Evolutionary conservation across 192 early-diverging fungal genomes (phyloP), one percentile per base, ranked within the genome.

Genomic region (Backusella parvicylindrica): DNA sequence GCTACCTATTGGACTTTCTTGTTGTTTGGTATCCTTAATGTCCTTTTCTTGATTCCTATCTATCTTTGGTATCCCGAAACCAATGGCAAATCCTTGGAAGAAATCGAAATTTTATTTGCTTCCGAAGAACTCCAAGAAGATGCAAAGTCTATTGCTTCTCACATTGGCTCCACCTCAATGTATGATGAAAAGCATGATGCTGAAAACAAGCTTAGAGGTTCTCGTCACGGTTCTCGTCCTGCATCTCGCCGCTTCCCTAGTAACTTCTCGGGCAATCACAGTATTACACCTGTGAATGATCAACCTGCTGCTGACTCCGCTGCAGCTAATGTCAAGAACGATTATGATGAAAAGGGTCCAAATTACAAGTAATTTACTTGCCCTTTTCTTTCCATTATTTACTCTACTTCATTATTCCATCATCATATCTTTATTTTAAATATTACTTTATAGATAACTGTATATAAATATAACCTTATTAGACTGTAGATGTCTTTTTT

Each of bases 11-110:
- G 84, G 30, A 76, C 89, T 49, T 88, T 86, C 75, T 50, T 89
- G 60, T 75, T 93, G 47, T 95, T 90, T 72, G 90, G 85, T 31
- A 73, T 83, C 36, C 77, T 90, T 38, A 88, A 87, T 75, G 78
- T 87, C 49, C 53, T 77, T 16, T 76, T 86, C 23, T 70, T 88
- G n/a, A 43, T 77, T 31, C 86, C 89, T 67, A 85, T 89, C 64
- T 91, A 85, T 76, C 76, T 90, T 32, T 87, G 90, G 63, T 87
- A 94, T 2, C 95, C 95, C 15, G 95, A 96, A 87, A 95, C 93
- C 70, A 93, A 92, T 80, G 93, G 93, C 64, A 86, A 92, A 70
- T 80, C 79, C 49, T 64, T 93, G 23, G 91, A 93, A 71, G 89
- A 91, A 75, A 81, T 93, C 49, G 81, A 80, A 68, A 47, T 83